These are phyloP conservation scores for Aureobasidium sp. DNA, from an alignment of 2,329 filamentous ascomycete species.

Conservation along the genomic window DNA sequence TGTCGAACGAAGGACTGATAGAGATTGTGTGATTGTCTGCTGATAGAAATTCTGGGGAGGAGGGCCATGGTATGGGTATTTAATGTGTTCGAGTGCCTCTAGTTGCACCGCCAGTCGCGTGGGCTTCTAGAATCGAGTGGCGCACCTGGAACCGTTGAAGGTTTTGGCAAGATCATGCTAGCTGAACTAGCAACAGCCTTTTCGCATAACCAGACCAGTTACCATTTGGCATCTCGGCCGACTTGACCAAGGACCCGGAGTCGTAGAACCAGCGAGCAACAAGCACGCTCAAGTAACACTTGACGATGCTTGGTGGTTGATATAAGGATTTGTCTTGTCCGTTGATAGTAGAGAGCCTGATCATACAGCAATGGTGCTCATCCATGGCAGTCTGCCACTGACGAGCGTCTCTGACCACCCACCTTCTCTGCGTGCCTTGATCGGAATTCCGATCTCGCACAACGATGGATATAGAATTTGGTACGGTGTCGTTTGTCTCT, in stretches of 20 bases:
- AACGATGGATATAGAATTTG: neutral
- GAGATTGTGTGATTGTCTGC: neutral
- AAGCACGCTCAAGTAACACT: neutral
- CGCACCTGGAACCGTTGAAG: neutral
- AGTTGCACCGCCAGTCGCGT: neutral
- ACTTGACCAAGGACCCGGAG: neutral
- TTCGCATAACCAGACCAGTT: neutral
- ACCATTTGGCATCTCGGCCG: neutral
- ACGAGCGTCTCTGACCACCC: neutral
- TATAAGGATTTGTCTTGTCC: neutral
- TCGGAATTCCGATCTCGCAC: neutral
- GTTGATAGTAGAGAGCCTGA: neutral
- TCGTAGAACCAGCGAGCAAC: neutral
- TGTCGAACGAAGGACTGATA: conserved; percentile 1
- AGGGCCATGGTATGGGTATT: neutral
- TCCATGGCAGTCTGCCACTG: too few species aligned
- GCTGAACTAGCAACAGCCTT: neutral
- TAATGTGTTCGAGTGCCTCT: neutral
- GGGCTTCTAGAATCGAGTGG: conserved; percentile 9
- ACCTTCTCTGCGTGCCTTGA: neutral
- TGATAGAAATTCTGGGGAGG: neutral
- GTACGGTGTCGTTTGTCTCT: neutral
- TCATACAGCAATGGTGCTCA: too few species aligned
- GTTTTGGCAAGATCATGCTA: conserved; percentile 7
- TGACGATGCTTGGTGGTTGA: neutral